These are phyloP conservation scores for Penicillium coffeae DNA, from an alignment of 495 filamentous ascomycete species.

Conservation along the genomic window DNA sequence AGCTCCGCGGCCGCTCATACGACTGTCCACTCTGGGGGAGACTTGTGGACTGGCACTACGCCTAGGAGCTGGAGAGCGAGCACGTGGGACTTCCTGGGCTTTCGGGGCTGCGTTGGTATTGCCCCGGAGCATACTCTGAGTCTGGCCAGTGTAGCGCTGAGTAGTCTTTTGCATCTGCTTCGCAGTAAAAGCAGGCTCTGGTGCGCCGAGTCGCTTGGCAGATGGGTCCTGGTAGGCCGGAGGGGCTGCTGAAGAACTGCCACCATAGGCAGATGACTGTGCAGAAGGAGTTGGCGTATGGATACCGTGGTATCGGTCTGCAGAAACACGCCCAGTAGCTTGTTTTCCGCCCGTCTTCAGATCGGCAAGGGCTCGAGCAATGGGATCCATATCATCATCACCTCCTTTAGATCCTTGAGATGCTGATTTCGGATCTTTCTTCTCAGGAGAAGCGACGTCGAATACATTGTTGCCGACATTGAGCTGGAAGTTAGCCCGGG, in stretches of 20 bases:
- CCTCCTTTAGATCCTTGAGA: constrained; percentile 28
- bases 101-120: constrained; percentile 27
- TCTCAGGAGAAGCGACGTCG: constrained; percentile 83
- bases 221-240: constrained; percentile 77
- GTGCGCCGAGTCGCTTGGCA: constrained; percentile 77
- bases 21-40: constrained; percentile 34
- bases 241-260: constrained; percentile 54
- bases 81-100: constrained; percentile 40
- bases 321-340: constrained; percentile 74
- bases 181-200: constrained; percentile 86
- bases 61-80: constrained; percentile 47
- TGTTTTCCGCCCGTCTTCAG: constrained; percentile 77
- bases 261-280: constrained; percentile 57
- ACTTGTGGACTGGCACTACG: constrained; percentile 53
- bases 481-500: constrained; percentile 88
- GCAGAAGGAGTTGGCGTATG: constrained; percentile 60
- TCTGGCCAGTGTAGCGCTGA: constrained; percentile 79
- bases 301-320: constrained; percentile 90
- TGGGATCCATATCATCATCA: constrained; percentile 70
- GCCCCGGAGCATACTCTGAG: constrained; percentile 72
- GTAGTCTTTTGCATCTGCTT: constrained; percentile 92
- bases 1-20: constrained; percentile 29
- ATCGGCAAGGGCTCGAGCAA: constrained; percentile 87
- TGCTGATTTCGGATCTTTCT: constrained; percentile 30
- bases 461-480: constrained; percentile 97